phyloP scores from a whole-genome alignment of 2,329 filamentous ascomycete genomes.

The Bipolaris victoriae region DNA sequence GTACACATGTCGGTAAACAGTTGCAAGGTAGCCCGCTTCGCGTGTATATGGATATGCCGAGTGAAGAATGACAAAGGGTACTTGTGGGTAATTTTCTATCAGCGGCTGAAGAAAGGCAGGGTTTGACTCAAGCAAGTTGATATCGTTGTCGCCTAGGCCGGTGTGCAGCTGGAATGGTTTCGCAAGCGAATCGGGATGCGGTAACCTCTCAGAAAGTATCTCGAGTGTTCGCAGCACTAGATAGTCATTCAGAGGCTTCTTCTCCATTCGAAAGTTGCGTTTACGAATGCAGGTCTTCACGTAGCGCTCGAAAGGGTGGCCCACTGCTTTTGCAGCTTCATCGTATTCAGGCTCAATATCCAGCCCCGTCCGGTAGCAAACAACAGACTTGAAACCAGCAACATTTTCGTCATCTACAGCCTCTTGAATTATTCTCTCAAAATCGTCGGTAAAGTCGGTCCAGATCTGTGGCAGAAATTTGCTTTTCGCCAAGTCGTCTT shows the following conservation, averaged over 20 bases:
- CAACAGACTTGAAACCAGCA: constrained; percentile 80
- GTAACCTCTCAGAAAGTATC: constrained; percentile 56
- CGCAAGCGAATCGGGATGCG: constrained; percentile 49
- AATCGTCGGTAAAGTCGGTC: constrained; percentile 57
- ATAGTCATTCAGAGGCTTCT: constrained; percentile 71
- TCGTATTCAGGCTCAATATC: constrained; percentile 56
- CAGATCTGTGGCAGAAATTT: constrained; percentile 48
- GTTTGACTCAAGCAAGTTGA: constrained; percentile 71
- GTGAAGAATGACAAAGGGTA: constrained; percentile 80
- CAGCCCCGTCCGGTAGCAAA: constrained; percentile 81
- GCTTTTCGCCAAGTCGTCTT: constrained; percentile 41
- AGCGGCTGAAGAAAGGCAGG: constrained; percentile 77
- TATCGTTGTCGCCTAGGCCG: constrained; percentile 80
- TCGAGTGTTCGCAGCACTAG: constrained; percentile 69
- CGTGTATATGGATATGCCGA: constrained; percentile 81
- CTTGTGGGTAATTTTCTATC: constrained; percentile 69
- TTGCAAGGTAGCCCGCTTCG: constrained; percentile 78
- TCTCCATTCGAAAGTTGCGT: constrained; percentile 61
- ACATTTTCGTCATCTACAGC: constrained; percentile 70
- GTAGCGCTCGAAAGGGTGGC: constrained; percentile 50
- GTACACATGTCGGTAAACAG: constrained; percentile 79
- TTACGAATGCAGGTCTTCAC: constrained; percentile 49
- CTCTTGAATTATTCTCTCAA: constrained; percentile 60
- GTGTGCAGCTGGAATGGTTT: constrained; percentile 88
- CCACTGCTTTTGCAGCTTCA: constrained; percentile 44